Evolutionary conservation across 495 filamentous ascomycete species (phyloP), one percentile per base, ranked within the genome.

Genomic region (Penicillium turbatum): DNA sequence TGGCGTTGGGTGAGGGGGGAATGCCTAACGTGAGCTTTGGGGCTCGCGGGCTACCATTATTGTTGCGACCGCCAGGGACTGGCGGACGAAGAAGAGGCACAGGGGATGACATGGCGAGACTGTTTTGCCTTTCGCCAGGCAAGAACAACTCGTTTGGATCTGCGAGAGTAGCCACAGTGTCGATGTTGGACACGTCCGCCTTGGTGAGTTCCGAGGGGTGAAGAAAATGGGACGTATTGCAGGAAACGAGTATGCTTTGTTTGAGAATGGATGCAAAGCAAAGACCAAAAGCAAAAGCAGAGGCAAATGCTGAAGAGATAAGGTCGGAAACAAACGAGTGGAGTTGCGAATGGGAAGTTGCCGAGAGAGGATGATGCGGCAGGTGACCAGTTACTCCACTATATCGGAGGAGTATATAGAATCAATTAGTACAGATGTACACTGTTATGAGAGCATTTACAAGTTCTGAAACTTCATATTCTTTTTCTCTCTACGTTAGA

Each of bases 21-120:
- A 96, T 96, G 17, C 90, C 87, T 43, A 96, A 79, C 29, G 90
- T 91, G 43, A 96, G 78, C 60, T 89, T 85, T 17, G 91, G 91
- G 37, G 85, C 76, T 65, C 87, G 79, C 21, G 79, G 72, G 50
- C 81, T 65, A 50, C 63, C 62, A 59, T 78, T 72, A 49, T 79
- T 80, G 53, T 72, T 75, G 67, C 86, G 85, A 61, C 78, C 78
- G 54, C 90, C 88, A 26, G 87, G 86, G 51, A 95, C 85, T 51
- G 90, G 88, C 35, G 91, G 89, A 39, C 90, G 87, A 32, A 92
- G 82, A 46, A 95, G 82, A 44, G 91, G 90, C 19, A 92, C 83
- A 53, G 87, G 84, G 31, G 88, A 83, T 42, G 88, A 86, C 87
- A 93, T 92, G 60, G 77, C 81, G 69, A 81, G 80, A 63, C 67